A percentile compares a stretch with the other conserved stretches of the same genome.
phyloP scores from a whole-genome alignment of 257 asterid genomes.

The Thymus mandschuricus region DNA sequence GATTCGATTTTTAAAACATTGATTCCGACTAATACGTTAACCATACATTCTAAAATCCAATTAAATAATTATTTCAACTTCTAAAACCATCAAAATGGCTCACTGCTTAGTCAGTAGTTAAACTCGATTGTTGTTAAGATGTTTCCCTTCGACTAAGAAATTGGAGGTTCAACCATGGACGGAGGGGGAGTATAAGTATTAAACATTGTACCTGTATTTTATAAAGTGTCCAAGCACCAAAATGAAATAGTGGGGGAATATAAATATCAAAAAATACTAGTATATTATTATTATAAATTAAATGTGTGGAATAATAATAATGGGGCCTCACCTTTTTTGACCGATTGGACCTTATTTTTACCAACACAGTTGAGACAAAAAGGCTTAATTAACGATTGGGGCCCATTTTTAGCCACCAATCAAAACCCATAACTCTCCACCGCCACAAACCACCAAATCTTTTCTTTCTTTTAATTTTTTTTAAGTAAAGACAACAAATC shows the following conservation, averaged over 20 bases:
- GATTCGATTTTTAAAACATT: no score
- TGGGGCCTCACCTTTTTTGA: slow-evolving; percentile 30
- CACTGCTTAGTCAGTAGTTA: no score
- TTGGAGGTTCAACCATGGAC: no score
- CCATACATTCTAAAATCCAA: no score
- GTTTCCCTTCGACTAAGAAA: no score
- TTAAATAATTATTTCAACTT: no score
- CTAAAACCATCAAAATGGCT: no score
- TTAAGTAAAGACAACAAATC: neutral
- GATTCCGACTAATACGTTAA: no score
- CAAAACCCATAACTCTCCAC: slow-evolving; percentile 38
- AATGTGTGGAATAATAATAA: neutral
- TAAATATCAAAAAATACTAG: no score
- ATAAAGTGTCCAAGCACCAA: slow-evolving; percentile 26
- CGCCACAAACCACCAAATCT: slow-evolving; percentile 34
- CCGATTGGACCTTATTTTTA: slow-evolving; percentile 28
- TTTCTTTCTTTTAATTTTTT: neutral
- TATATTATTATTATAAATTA: no score
- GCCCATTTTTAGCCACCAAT: slow-evolving; percentile 26
- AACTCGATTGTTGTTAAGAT: no score
- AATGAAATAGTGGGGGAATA: neutral
- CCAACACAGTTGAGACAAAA: slow-evolving; percentile 37
- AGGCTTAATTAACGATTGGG: slow-evolving; percentile 30
- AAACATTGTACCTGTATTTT: neutral
- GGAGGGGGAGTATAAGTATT: no score